phyloP scores from a whole-genome alignment of 2,329 filamentous ascomycete species.

The Geoglossum cookeanum region DNA sequence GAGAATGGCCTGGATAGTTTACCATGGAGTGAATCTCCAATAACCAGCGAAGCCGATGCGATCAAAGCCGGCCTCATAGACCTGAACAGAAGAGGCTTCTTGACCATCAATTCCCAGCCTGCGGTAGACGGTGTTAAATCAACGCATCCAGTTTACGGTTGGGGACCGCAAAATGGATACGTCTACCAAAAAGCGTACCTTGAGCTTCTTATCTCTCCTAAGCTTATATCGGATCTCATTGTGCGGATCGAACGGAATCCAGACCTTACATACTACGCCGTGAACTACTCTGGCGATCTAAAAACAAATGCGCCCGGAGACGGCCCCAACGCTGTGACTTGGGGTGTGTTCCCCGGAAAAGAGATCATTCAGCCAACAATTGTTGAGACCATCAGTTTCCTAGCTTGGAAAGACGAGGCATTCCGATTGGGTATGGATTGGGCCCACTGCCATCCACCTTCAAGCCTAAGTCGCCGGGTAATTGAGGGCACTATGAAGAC shows the following conservation, averaged over 20 bases:
- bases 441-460: slow-evolving; percentile 71
- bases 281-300: slow-evolving; percentile 64
- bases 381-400: slow-evolving; percentile 90
- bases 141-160: slow-evolving; percentile 69
- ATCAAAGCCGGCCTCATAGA: slow-evolving; percentile 61
- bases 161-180: slow-evolving; percentile 88
- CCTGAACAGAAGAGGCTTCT: slow-evolving; percentile 67
- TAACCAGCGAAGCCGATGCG: slow-evolving; percentile 61
- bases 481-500: slow-evolving; percentile 70
- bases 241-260: slow-evolving; percentile 56
- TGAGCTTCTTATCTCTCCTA: slow-evolving; percentile 71
- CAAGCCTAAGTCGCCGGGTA: slow-evolving; percentile 57
- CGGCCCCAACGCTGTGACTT: slow-evolving; percentile 93
- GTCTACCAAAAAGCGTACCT: slow-evolving; percentile 98
- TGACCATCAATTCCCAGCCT: slow-evolving; percentile 96
- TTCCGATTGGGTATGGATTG: slow-evolving; percentile 84
- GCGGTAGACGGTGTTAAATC: slow-evolving; percentile 84
- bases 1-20: slow-evolving; percentile 61
- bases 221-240: slow-evolving; percentile 59
- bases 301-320: slow-evolving; percentile 71
- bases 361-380: slow-evolving; percentile 99
- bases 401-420: slow-evolving; percentile 97
- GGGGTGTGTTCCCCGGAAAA: slow-evolving; percentile 97
- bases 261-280: slow-evolving; percentile 84
- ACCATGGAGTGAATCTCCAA: slow-evolving; percentile 84